Base-by-base conservation (phyloP, 179 eudicot species). In the Actinidia arguta region DNA sequence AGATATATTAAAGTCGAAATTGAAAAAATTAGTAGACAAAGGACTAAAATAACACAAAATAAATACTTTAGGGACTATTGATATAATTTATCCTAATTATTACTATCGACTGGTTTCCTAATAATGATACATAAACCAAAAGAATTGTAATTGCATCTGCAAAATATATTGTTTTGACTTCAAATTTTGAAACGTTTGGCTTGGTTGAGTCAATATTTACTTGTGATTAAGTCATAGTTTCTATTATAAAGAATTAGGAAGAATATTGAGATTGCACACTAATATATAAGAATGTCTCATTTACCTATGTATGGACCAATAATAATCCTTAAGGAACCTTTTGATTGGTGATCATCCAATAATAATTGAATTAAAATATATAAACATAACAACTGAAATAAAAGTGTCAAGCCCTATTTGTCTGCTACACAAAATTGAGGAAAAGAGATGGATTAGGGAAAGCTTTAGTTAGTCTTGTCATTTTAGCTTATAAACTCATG, bases 41-140 rank as follows among this genome's bases (percentile, higher is more conserved):
- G n/a, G n/a, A n/a, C n/a, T n/a, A n/a, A n/a, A n/a, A n/a, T n/a
- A n/a, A n/a, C n/a, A n/a, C n/a, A n/a, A n/a, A n/a, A n/a, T n/a
- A n/a, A n/a, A n/a, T n/a, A n/a, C n/a, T n/a, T n/a, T n/a, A n/a
- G n/a, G n/a, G n/a, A n/a, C n/a, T n/a, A n/a, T n/a, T n/a, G n/a
- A n/a, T n/a, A n/a, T n/a, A n/a, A n/a, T n/a, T n/a, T n/a, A n/a
- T n/a, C n/a, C n/a, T n/a, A n/a, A n/a, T n/a, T n/a, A n/a, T n/a
- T n/a, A n/a, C n/a, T n/a, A n/a, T n/a, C n/a, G n/a, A n/a, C n/a
- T 73, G 54, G 63, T 75, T 27, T 75, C 78, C 78, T 17, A 75
- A 75, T 31, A 54, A 54, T 5, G 6, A 31, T 17, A 55, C 24
- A 18, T 10, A 55, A 75, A 1, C 13, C 2, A 13, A 16, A 25